phyloP scores from a whole-genome alignment of 2,329 filamentous ascomycete species.

The Pseudocercospora musae region DNA sequence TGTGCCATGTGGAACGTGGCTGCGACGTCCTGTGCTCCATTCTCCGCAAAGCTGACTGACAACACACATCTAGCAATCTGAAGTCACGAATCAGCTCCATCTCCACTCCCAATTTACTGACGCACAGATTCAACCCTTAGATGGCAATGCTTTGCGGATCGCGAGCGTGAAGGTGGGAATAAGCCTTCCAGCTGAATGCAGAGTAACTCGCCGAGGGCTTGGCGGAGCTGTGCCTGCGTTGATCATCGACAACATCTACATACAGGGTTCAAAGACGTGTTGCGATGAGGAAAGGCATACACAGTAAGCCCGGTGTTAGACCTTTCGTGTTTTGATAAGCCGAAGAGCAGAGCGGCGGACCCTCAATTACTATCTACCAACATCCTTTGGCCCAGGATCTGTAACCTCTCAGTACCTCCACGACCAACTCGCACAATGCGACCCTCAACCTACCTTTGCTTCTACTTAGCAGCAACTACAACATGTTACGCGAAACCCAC shows the following conservation, averaged over 20 bases:
- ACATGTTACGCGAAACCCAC: not conserved
- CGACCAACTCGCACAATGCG: not conserved
- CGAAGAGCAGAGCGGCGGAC: not conserved
- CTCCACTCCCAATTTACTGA: not conserved
- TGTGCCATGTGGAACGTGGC: not conserved
- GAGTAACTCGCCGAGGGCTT: not conserved
- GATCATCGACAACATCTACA: not conserved
- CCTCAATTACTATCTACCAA: not conserved
- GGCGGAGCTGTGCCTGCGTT: not conserved
- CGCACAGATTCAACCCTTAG: not conserved
- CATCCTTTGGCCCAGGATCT: not conserved
- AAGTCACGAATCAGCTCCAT: not conserved
- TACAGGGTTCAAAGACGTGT: not conserved
- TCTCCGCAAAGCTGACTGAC: not conserved
- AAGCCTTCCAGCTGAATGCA: not conserved
- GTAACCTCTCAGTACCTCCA: not conserved
- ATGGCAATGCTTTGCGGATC: not conserved
- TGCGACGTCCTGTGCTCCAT: not conserved
- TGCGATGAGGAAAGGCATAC: not conserved
- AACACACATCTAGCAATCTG: not conserved
- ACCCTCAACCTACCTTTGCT: not conserved
- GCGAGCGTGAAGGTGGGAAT: not conserved
- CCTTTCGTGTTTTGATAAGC: too few relatives aligned
- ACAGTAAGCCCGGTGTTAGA: too few relatives aligned
- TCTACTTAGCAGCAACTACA: not conserved